Base-by-base conservation (phyloP, 1,139 yeast species). In the Hansenula sp. region DNA sequence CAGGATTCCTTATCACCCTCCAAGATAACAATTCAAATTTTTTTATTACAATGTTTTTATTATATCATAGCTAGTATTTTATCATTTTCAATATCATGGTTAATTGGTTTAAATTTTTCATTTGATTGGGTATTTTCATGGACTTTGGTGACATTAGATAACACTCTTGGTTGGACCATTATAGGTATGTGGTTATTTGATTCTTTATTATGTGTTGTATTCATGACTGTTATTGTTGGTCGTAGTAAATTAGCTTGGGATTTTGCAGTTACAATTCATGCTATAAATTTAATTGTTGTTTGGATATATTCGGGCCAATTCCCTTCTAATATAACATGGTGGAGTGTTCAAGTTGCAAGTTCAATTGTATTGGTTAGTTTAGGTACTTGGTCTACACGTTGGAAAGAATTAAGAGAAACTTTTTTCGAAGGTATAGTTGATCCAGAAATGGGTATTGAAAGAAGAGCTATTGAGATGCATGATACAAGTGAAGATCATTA, bases 181-280 rank as follows among this genome's bases (percentile, higher is more conserved):
- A 75, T 82, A 36, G 62, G 75, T 13, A 62, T 89, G 46, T 90
- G 97, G 97, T 68, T 90, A 13, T 64, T 87, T 42, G 95, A 86
- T 59, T 73, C 96, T 1, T 68, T 84, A 39, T 60, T 82, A 17
- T 82, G 90, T 55, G 96, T 89, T 2, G 63, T 87, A 16, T 88
- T 88, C 55, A 80, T 92, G 56, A 87, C 96, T 1, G 65, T 89
- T 5, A 81, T 90, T 19, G 96, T 92, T 16, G 97, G 97, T 0
- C 69, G 97, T 45, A 84, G 95, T 32, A 92, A 90, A 61, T 67
- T 92, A 43, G 97, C 97, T 0, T 84, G 96, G 85, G 98, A 92
- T 62, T 92, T 90, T 66, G 96, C 96, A 12, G 59, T 92, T 27
- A 90, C 98, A 0, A 67, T 92, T 14, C 97, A 92, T 61, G 79